Conservation (phyloP, 345 rosid genomes). For the Orychophragmus violaceus region DNA sequence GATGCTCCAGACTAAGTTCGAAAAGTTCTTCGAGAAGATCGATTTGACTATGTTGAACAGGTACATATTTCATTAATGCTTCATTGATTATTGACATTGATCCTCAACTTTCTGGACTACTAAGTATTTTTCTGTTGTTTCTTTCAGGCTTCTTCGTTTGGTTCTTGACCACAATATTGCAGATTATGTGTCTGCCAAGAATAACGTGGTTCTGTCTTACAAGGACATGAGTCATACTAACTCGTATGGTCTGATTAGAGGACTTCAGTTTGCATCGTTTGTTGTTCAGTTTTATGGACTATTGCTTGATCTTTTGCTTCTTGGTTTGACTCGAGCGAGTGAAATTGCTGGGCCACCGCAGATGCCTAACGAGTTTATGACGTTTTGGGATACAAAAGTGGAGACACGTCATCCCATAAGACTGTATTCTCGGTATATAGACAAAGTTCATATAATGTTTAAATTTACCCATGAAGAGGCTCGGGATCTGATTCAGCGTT, state of each 20-base stretch:
- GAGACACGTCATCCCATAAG: conserved; percentile 97
- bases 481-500: conserved; percentile 96
- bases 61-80: conserved; percentile 31
- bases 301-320: conserved; percentile 86
- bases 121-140: conserved; percentile 9
- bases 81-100: background rate
- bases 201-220: conserved; percentile 94
- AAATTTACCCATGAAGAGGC: conserved; percentile 98
- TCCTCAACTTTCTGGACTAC: conserved; percentile 1
- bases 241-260: conserved; percentile 97
- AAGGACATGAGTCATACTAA: conserved; percentile 99
- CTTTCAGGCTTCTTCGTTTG: conserved; percentile 86
- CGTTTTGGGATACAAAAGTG: conserved; percentile 95
- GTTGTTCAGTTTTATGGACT: conserved; percentile 98
- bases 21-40: conserved; percentile 96
- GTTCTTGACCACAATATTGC: conserved; percentile 99
- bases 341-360: conserved; percentile 99
- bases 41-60: conserved; percentile 99
- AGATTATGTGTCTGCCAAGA: conserved; percentile 98
- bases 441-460: conserved; percentile 90
- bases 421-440: conserved; percentile 92
- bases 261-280: conserved; percentile 99
- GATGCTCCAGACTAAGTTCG: conserved; percentile 98
- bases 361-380: conserved; percentile 96
- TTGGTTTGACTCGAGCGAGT: conserved; percentile 97